Base-by-base conservation (phyloP, 2,329 filamentous ascomycete species). In the Ophiostoma montium region DNA sequence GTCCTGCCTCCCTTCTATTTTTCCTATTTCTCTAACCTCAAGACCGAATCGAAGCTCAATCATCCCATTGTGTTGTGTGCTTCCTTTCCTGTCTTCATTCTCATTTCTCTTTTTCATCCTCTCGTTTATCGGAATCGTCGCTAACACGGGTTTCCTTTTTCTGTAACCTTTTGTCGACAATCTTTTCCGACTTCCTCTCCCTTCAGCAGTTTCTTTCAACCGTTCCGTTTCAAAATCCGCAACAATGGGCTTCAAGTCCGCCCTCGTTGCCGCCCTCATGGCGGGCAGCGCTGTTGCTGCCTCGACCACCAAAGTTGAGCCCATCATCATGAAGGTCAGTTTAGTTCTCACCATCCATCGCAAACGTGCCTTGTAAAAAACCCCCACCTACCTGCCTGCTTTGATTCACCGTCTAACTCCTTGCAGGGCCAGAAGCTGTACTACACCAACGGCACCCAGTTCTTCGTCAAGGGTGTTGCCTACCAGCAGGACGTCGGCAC, bases 401-500 rank as follows among this genome's bases (percentile, higher is more conserved):
- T n/a, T n/a, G n/a, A n/a, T 27, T 6, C 43, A 12, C 6, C 13
- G 15, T 31, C 44, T 46, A 33, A 46, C 32, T 27, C 10, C 13
- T 9, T n/a, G 7, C 47, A 64, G 62, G 62, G 62, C 44, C 55
- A 56, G 54, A 64, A 64, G 50, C 90, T 95, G 75, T 95, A 94
- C 75, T 89, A 84, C 72, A 75, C 85, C 66, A 84, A 82, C 59
- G 72, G 72, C 55, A 75, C 72, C 16, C 70, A 76, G 60, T 76
- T 76, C 69, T 94, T 80, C 74, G 86, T 96, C 66, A 86, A 84
- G 67, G 92, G 92, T 70, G 74, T 98, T 58, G 92, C 92, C 57
- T 98, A 98, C 70, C 92, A 98, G 72, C 80, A 89, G 70, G 85
- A 90, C 59, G 72, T 72, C 56, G 71, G 71, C 55, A 70, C 75